Conservation (phyloP, 352 stramenopile genomes). For the Pythium vanterpoolii region DNA sequence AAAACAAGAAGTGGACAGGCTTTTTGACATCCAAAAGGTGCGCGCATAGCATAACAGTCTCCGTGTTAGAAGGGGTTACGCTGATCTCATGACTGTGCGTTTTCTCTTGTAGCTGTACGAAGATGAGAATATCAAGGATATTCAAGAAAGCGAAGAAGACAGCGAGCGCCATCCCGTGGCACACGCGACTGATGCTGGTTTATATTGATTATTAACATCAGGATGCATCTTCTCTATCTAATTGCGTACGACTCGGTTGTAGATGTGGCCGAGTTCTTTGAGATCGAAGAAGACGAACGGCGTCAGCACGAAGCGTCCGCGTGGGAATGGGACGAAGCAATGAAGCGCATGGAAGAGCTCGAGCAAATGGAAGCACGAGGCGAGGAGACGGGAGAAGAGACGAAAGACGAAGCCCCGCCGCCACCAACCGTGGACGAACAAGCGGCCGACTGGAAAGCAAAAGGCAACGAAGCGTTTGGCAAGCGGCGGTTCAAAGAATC, state of each 20-base stretch:
- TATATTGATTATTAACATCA: background rate
- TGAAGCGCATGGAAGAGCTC: constrained; percentile 83
- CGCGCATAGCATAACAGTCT: too few relatives aligned
- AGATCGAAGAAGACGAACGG: constrained; percentile 79
- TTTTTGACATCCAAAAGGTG: constrained; percentile 75
- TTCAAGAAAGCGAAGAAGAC: constrained; percentile 78
- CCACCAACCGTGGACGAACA: constrained; percentile 28
- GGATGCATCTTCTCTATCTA: background rate
- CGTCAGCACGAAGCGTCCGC: constrained; percentile 50
- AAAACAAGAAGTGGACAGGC: constrained; percentile 56
- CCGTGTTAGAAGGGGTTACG: too few relatives aligned
- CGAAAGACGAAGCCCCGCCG: constrained; percentile 22
- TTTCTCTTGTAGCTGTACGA: constrained; percentile 56
- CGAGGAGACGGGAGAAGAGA: constrained; percentile 31
- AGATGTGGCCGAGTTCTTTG: constrained; percentile 83
- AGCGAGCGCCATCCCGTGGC: constrained; percentile 45
- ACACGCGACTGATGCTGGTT: constrained; percentile 56
- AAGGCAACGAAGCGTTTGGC: constrained; percentile 79
- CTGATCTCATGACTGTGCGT: too few relatives aligned
- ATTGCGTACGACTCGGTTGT: background rate
- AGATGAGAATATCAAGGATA: constrained; percentile 81
- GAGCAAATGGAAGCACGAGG: constrained; percentile 59
- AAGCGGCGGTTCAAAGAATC: constrained; percentile 74
- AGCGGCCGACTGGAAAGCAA: constrained; percentile 54
- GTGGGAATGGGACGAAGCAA: constrained; percentile 85